A percentile compares a stretch with the other conserved stretches of the same genome.
phyloP scores from a whole-genome alignment of 1,284 basidiomycete species.

The Ganoderma boninense region DNA sequence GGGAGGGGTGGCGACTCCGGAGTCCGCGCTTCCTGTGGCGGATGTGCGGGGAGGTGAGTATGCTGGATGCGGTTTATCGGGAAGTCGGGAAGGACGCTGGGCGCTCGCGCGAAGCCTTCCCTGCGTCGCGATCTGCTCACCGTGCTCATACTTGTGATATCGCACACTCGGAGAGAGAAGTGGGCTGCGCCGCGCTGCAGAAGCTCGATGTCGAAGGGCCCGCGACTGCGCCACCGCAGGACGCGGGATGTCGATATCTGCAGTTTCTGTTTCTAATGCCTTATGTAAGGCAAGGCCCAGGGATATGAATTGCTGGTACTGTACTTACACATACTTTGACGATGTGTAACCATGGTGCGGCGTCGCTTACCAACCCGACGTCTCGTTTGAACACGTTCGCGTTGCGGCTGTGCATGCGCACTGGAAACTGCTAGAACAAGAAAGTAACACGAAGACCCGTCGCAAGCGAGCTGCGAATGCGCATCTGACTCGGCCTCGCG shows the following conservation, averaged over 20 bases:
- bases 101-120: background rate
- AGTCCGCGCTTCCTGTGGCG: background rate
- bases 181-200: background rate
- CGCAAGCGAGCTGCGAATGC: background rate
- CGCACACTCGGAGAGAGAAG: background rate
- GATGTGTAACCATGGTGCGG: background rate
- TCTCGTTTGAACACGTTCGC: background rate
- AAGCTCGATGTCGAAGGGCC: no score
- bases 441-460: background rate
- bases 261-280: background rate
- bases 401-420: no score
- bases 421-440: background rate
- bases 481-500: background rate
- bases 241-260: no score
- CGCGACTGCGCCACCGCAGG: background rate
- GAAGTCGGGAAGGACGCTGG: background rate
- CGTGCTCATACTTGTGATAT: background rate
- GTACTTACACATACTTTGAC: no score
- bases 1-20: background rate
- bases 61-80: slow-evolving; percentile 1
- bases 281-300: background rate
- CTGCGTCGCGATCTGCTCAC: background rate
- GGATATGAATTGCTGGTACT: background rate
- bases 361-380: background rate
- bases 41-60: background rate